Evolutionary conservation across 305 asterid genomes (phyloP).

Genomic region (Fraxinus sp.): DNA sequence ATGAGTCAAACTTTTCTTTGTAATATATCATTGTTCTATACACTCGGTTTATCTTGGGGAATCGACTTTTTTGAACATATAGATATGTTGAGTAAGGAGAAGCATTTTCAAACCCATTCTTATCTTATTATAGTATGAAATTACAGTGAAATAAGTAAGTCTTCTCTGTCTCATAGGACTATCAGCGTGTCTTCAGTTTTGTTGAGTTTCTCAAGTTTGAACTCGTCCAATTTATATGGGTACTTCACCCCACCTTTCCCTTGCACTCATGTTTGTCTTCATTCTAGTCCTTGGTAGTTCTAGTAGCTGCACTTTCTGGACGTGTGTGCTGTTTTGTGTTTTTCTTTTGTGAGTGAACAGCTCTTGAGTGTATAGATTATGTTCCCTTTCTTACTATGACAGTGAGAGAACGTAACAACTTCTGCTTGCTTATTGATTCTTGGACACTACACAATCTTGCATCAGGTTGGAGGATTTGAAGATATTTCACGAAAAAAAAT

Average conservation of each 20-base stretch:
- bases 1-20: not conserved
- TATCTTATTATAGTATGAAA: not conserved
- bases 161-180: not conserved
- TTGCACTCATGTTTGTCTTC: no score
- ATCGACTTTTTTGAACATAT: not conserved
- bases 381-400: not conserved
- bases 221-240: not conserved
- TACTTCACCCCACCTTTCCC: not conserved
- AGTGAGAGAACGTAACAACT: not conserved
- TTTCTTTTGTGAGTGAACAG: not conserved
- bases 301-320: not conserved
- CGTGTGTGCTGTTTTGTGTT: not conserved
- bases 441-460: slow-evolving; percentile 21
- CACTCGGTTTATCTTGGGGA: not conserved
- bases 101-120: not conserved
- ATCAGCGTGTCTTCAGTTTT: not conserved
- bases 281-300: not conserved
- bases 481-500: slow-evolving; percentile 39
- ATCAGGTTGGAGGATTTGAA: slow-evolving; percentile 27
- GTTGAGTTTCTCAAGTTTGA: not conserved
- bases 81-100: not conserved
- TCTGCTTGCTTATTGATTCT: not conserved
- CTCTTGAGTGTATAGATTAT: not conserved
- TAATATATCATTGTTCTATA: not conserved
- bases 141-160: no score